phyloP scores from a whole-genome alignment of 768 basidiomycete genomes.

The Hygrocybe punicea region DNA sequence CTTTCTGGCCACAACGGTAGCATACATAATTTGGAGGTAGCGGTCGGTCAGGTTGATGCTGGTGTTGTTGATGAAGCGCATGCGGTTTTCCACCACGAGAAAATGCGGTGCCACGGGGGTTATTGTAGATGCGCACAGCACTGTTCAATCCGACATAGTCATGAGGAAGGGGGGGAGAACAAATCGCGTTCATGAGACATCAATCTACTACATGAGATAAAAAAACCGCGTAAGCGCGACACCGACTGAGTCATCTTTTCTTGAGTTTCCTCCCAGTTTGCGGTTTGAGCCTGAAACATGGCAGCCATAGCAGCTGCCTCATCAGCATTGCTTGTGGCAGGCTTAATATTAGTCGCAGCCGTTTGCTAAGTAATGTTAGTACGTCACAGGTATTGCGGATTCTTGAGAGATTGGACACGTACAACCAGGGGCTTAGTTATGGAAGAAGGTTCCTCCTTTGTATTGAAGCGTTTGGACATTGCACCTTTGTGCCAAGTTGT shows the following conservation, averaged over 20 bases:
- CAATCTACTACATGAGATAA: conserved; percentile 55
- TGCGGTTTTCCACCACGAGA: conserved; percentile 59
- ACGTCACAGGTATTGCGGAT: not conserved
- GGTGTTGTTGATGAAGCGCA: conserved; percentile 44
- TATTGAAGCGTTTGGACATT: conserved; percentile 89
- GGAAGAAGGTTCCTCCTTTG: conserved; percentile 58
- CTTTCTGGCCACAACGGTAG: conserved; percentile 98
- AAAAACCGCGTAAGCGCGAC: conserved; percentile 56
- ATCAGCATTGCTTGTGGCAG: conserved; percentile 59
- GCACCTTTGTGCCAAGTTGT: conserved; percentile 64
- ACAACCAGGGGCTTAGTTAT: conserved; percentile 35
- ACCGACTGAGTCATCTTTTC: conserved; percentile 99
- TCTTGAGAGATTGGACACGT: conserved; percentile 16
- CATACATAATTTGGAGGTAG: conserved; percentile 96
- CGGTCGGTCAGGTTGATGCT: conserved; percentile 63
- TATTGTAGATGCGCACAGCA: conserved; percentile 62
- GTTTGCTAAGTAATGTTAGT: conserved; percentile 1
- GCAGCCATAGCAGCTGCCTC: conserved; percentile 97
- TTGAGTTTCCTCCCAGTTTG: conserved; percentile 98
- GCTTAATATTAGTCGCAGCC: conserved; percentile 36
- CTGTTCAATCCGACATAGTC: conserved; percentile 41
- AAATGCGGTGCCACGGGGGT: conserved; percentile 62
- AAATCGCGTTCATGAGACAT: conserved; percentile 68
- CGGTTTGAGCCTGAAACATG: conserved; percentile 92
- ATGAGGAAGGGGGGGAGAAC: conserved; percentile 32